These are phyloP conservation scores for Xenosphaeropsis pyriputrescens DNA, from an alignment of 2,329 filamentous ascomycete species.

Conservation along the genomic window DNA sequence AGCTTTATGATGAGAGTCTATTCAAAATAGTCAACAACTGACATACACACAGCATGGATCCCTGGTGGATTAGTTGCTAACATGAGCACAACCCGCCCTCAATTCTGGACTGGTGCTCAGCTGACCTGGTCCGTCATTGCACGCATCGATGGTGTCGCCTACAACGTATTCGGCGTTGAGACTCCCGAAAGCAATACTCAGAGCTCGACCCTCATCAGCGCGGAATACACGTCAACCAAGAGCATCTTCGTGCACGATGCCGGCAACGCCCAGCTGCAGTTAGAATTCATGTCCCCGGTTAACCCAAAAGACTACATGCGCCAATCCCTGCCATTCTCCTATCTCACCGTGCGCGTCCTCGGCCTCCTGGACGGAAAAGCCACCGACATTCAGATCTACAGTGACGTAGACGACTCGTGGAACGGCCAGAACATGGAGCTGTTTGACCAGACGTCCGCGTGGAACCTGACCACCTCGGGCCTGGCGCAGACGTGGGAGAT, in stretches of 20 bases:
- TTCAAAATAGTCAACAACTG: not conserved
- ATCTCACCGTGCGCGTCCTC: slow-evolving; percentile 14
- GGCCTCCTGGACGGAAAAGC: not conserved
- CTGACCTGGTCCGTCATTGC: slow-evolving; percentile 20
- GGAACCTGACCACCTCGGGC: slow-evolving; percentile 3
- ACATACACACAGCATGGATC: slow-evolving; percentile 14
- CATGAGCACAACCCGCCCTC: slow-evolving; percentile 12
- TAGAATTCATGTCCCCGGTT: slow-evolving; percentile 22
- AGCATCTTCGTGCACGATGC: slow-evolving; percentile 15
- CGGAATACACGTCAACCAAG: slow-evolving; percentile 18
- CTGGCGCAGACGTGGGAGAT: slow-evolving; percentile 3
- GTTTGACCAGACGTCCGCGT: slow-evolving; percentile 2
- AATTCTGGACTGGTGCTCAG: slow-evolving; percentile 19
- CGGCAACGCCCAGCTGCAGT: slow-evolving; percentile 11
- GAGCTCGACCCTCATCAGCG: slow-evolving; percentile 8
- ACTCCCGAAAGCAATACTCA: slow-evolving; percentile 7
- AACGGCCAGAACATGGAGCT: slow-evolving; percentile 11
- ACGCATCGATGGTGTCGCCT: slow-evolving; percentile 16
- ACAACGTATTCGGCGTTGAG: slow-evolving; percentile 17
- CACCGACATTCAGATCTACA: slow-evolving; percentile 15
- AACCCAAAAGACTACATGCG: slow-evolving; percentile 16
- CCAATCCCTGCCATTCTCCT: slow-evolving; percentile 21
- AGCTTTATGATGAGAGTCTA: not conserved
- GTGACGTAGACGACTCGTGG: slow-evolving; percentile 20
- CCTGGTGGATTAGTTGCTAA: slow-evolving; percentile 13